These are phyloP conservation scores for Croton laevigatus DNA, from an alignment of 441 rosid species.

Conservation along the genomic window DNA sequence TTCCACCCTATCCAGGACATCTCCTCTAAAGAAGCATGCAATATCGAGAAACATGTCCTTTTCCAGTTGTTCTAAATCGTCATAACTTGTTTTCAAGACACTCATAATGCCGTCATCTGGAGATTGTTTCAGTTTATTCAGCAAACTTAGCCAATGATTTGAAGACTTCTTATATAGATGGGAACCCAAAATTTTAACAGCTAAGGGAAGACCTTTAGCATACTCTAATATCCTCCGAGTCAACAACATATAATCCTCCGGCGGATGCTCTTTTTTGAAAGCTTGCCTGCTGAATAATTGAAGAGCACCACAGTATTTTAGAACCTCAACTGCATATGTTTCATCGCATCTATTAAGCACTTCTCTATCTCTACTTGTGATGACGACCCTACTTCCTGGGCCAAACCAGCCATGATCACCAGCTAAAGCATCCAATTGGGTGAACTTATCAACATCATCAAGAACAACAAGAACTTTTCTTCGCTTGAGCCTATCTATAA, in stretches of 20 bases:
- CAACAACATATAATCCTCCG: neutral
- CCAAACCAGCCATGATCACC: neutral
- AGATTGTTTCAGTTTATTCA: slow-evolving; percentile 1
- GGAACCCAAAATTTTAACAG: slow-evolving; percentile 23
- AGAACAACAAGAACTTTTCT: slow-evolving; percentile 4
- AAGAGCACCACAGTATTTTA: neutral
- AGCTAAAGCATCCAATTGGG: neutral
- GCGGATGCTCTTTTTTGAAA: neutral
- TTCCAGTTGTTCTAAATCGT: neutral
- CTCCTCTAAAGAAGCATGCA: neutral
- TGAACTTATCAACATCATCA: neutral
- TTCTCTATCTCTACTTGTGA: too few species aligned
- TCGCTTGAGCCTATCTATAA: too few species aligned
- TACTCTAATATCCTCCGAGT: too few species aligned
- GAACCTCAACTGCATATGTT: neutral
- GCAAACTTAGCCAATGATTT: slow-evolving; percentile 9
- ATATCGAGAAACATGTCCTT: slow-evolving; percentile 5
- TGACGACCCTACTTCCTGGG: neutral
- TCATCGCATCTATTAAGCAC: neutral
- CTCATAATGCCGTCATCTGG: too few species aligned
- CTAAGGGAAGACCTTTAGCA: too few species aligned
- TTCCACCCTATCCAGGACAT: neutral
- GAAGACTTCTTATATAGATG: slow-evolving; percentile 5
- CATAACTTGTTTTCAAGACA: slow-evolving; percentile 6
- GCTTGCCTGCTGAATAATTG: slow-evolving; percentile 10